Percentiles rank a stretch among this genome's conserved stretches.
phyloP scores from a whole-genome alignment of 1,284 basidiomycete genomes.

The Trametes polyzona region DNA sequence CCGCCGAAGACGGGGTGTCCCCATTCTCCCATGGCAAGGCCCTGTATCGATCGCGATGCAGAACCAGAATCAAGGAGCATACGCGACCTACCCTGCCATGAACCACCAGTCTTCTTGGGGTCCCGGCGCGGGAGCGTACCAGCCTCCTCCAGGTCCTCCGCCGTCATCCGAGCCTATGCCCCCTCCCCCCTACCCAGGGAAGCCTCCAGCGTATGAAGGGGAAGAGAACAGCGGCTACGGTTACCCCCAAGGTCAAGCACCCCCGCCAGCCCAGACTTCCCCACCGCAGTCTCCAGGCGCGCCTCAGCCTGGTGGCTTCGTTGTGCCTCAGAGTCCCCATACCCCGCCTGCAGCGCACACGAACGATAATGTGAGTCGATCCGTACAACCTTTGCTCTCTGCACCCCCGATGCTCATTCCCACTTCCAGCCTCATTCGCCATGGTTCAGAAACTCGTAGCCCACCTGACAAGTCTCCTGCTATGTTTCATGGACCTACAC shows the following conservation, averaged over 20 bases:
- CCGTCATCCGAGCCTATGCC: slow-evolving; percentile 4
- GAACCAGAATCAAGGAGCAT: slow-evolving; percentile 19
- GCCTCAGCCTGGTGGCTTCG: slow-evolving; percentile 15
- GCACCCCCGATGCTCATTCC: too few species aligned
- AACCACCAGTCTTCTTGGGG: slow-evolving; percentile 3
- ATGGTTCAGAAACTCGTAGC: slow-evolving; percentile 10
- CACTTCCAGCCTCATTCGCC: slow-evolving; percentile 5
- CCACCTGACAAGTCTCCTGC: too few species aligned
- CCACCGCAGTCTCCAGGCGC: background rate
- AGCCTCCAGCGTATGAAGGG: slow-evolving; percentile 11
- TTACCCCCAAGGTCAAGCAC: too few species aligned
- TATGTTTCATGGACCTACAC: background rate
- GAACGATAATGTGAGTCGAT: slow-evolving; percentile 11
- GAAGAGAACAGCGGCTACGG: slow-evolving; percentile 22
- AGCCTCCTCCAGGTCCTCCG: slow-evolving; percentile 9
- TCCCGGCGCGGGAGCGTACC: slow-evolving; percentile 2
- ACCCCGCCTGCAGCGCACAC: slow-evolving; percentile 19
- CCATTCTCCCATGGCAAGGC: slow-evolving; percentile 14
- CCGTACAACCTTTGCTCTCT: background rate
- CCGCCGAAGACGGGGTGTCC: slow-evolving; percentile 14
- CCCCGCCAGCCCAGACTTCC: too few species aligned
- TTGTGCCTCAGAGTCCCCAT: slow-evolving; percentile 9
- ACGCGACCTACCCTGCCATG: slow-evolving; percentile 9
- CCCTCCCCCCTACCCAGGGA: slow-evolving; percentile 24
- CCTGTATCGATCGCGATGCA: background rate